These are phyloP conservation scores for Dacryopinax primogenitus DNA, from an alignment of 768 basidiomycete species.

Conservation along the genomic window DNA sequence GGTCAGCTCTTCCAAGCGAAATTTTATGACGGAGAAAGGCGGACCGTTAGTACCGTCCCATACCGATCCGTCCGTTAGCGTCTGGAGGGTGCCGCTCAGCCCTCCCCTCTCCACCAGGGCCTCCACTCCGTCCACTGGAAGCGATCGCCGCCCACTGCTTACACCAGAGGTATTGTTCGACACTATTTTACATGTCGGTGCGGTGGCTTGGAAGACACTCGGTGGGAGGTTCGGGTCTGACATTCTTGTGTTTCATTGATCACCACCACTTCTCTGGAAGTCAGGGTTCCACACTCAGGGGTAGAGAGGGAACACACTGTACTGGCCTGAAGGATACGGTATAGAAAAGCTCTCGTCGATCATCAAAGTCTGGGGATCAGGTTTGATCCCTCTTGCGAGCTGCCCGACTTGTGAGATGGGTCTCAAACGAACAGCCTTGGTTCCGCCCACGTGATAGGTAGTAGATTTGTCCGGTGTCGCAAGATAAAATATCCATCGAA, in stretches of 20 bases:
- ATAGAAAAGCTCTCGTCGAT: not conserved
- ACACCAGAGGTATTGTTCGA: not conserved
- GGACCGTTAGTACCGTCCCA: not conserved
- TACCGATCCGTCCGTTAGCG: not conserved
- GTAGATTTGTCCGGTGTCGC: not conserved
- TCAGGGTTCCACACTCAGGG: not conserved
- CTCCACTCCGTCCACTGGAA: not conserved
- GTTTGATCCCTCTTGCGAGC: not conserved
- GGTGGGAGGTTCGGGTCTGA: not conserved
- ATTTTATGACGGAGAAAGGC: not conserved
- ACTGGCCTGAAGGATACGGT: not conserved
- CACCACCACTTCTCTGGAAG: not conserved
- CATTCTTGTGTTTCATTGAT: not conserved
- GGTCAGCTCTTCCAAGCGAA: not conserved
- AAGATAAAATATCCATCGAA: not conserved
- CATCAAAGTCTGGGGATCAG: not conserved
- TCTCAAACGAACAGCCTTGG: no score
- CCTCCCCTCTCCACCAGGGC: not conserved
- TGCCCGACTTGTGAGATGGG: no score
- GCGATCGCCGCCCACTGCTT: not conserved
- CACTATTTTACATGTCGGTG: not conserved
- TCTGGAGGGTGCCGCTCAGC: not conserved
- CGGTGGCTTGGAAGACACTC: not conserved
- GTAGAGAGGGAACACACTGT: not conserved
- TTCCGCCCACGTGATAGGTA: not conserved